Evolutionary conservation across 805 yeast species (phyloP).

Genomic region (Candida vartiovaarae): DNA sequence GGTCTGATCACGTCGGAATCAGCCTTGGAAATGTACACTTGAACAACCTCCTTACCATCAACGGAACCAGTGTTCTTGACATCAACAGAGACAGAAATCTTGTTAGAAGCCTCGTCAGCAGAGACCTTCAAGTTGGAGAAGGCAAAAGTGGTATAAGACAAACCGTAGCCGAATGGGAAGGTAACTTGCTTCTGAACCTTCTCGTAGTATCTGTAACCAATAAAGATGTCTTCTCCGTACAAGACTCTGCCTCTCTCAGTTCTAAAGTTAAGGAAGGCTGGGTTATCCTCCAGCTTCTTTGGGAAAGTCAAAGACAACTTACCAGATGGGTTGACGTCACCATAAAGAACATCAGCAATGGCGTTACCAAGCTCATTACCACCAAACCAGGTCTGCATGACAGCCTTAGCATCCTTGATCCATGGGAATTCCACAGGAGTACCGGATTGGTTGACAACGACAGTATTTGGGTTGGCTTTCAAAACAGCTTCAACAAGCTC

Average conservation of each 20-base stretch:
- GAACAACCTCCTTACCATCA: conserved; percentile 50
- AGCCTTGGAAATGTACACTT: conserved; percentile 39
- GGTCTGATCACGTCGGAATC: conserved; percentile 39
- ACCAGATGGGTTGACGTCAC: conserved; percentile 56
- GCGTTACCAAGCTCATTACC: conserved; percentile 56
- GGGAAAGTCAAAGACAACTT: conserved; percentile 54
- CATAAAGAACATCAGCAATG: conserved; percentile 53
- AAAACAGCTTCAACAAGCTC: conserved; percentile 40
- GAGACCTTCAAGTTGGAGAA: conserved; percentile 31
- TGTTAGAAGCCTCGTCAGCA: conserved; percentile 22
- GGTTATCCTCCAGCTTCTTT: conserved; percentile 42
- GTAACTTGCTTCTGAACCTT: conserved; percentile 38
- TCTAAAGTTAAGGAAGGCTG: conserved; percentile 45
- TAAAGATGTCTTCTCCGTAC: conserved; percentile 61
- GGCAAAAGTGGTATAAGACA: conserved; percentile 50
- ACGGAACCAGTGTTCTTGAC: conserved; percentile 42
- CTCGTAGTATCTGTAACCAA: conserved; percentile 59
- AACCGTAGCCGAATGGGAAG: conserved; percentile 58
- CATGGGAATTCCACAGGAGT: conserved; percentile 58
- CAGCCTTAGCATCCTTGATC: conserved; percentile 34
- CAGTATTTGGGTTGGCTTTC: conserved; percentile 43
- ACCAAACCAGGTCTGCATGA: conserved; percentile 52
- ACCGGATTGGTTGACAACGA: conserved; percentile 54
- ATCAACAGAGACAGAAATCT: conserved; percentile 27
- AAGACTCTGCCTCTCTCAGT: conserved; percentile 45